phyloP scores from a whole-genome alignment of 176 grass and related monocot species.

The sorghum (Sorghum bicolor) region Sorghum_bicolor_NCBIv3 NC_012870.2:51021501-51022000 shows the following conservation, averaged over 20 bases:
- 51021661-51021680: constrained; percentile 70
- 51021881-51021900: constrained; percentile 47
- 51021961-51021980: constrained; percentile 61
- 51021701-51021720: constrained; percentile 61
- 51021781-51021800: constrained; percentile 49
- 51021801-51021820: constrained; percentile 65
- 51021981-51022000: constrained; percentile 30
- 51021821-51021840: constrained; percentile 60
- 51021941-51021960: constrained; percentile 67
- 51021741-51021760: constrained; percentile 70
- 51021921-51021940: constrained; percentile 66
- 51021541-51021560: constrained; percentile 76
- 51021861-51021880: constrained; percentile 74
- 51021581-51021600: constrained; percentile 44
- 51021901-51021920: constrained; percentile 40
- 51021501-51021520: constrained; percentile 62
- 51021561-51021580: constrained; percentile 87
- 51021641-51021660: constrained; percentile 78
- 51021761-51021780: constrained; percentile 72
- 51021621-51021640: constrained; percentile 47
- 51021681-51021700: constrained; percentile 62
- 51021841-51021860: constrained; percentile 77
- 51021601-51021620: constrained; percentile 75
- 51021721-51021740: constrained; percentile 52
- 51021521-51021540: constrained; percentile 52